phyloP scores from a whole-genome alignment of 1,284 basidiomycete species.

The Cutaneotrichosporon sp. region DNA sequence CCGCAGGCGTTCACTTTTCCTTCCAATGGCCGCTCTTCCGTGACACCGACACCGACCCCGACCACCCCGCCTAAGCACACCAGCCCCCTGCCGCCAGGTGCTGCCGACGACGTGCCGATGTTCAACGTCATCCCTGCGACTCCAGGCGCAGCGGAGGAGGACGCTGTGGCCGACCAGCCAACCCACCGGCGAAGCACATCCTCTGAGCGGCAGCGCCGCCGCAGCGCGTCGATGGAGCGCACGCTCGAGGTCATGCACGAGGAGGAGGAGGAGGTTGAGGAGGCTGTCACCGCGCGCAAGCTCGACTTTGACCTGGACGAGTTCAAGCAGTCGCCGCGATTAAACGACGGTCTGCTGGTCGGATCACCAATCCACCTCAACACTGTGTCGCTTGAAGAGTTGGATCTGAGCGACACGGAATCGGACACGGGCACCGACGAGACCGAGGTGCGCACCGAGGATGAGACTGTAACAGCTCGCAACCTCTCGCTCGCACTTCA shows the following conservation, averaged over 20 bases:
- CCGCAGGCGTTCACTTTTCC: background rate
- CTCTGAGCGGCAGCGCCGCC: constrained; percentile 1
- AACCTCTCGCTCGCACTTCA: background rate
- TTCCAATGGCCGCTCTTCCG: background rate
- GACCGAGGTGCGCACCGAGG: constrained; percentile 8
- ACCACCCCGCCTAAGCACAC: background rate
- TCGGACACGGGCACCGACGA: constrained; percentile 11
- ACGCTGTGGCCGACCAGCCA: background rate
- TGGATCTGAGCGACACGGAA: constrained; percentile 14
- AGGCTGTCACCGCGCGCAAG: constrained; percentile 4
- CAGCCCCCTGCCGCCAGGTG: background rate
- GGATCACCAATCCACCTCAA: constrained; percentile 13
- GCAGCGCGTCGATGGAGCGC: constrained; percentile 2
- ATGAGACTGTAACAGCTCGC: background rate
- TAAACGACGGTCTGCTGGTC: background rate
- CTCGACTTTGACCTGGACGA: constrained; percentile 10
- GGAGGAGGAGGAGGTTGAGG: constrained; percentile 6
- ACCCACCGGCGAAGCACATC: background rate
- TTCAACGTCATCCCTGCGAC: constrained; percentile 52
- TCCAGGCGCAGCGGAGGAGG: constrained; percentile 31
- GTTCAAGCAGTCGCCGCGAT: constrained; percentile 1
- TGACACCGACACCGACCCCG: background rate
- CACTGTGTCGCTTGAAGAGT: constrained; percentile 13
- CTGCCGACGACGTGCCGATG: constrained; percentile 11
- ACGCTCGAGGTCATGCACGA: constrained; percentile 26